A percentile compares a stretch with the other conserved stretches of the same genome.
Evolutionary conservation across 805 yeast species (phyloP).

Genomic region (Hanseniaspora nectarophila): DNA sequence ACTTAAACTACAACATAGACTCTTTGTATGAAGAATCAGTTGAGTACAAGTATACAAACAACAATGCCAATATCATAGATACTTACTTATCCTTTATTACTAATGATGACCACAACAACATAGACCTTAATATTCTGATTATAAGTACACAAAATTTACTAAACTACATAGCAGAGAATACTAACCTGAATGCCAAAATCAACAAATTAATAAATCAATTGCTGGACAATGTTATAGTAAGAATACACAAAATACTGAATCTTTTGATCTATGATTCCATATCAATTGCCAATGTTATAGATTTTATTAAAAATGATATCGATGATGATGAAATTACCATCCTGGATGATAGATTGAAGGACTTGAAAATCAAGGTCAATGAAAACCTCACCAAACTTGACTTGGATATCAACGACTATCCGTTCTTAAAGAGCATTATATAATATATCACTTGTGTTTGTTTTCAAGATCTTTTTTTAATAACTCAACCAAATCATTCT

Average conservation of each 20-base stretch:
- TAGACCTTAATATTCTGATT: constrained; percentile 8
- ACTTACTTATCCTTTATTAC: background rate
- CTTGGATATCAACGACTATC: background rate
- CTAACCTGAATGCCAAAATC: background rate
- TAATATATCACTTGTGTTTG: background rate
- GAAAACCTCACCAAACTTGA: background rate
- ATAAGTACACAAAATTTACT: constrained; percentile 1
- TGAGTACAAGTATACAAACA: background rate
- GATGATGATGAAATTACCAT: background rate
- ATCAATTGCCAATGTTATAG: background rate
- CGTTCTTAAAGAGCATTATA: background rate
- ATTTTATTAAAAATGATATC: background rate
- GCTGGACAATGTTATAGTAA: background rate
- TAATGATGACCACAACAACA: constrained; percentile 1
- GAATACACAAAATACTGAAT: constrained; percentile 2
- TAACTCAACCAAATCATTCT: background rate
- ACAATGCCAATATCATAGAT: background rate
- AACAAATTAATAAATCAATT: background rate
- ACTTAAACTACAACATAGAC: constrained; percentile 9
- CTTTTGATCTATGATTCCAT: background rate
- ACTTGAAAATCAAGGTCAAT: background rate
- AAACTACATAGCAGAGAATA: background rate
- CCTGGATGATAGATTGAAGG: background rate
- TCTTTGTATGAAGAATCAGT: constrained; percentile 7
- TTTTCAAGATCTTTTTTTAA: background rate